Base-by-base conservation (phyloP, 225 moss, liverwort and hornwort species). In the Physcomitrium patens region DNA sequence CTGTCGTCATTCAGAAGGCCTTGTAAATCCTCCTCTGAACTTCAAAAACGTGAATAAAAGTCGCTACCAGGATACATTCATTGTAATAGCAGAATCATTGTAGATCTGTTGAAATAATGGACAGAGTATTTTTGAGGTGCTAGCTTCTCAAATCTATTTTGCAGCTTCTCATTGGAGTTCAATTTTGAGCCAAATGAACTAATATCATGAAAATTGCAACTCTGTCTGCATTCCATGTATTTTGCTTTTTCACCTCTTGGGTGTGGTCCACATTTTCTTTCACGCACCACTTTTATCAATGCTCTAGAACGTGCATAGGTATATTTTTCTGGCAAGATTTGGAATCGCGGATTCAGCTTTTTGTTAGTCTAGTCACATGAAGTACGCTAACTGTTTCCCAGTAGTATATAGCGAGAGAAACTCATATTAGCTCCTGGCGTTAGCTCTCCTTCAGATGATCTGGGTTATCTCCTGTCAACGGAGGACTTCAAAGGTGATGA, bases 1-100 rank as follows among this genome's bases (percentile, higher is more conserved):
- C 91, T 31, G 92, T 95, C 55, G 89, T 95, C 7, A 92, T 92
- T n/a, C 91, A 92, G 73, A 90, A 83, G 59, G 82, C 70, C 49
- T 52, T 81, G 70, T 78, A 66, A 74, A 37, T 37, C 19, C 24
- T 59, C 19, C 23, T 18, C 50, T 58, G 23, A 54, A 47, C 11
- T 73, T 69, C 46, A 23, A 44, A 51, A 60, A 53, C 67, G 54
- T 12, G 45, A 73, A 52, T 19, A 67, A 46, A 55, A 57, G 44
- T 19, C 54, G 15, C 46, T 77, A 63, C 45, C 54, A 63, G 67
- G 61, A 67, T n/a, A 45, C 14, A 43, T 71, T 59, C 28, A 28
- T 72, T 78, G 51, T 67, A 44, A 72, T 60, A 61, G 45, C 26
- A 3, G 11, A 60, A 60, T 48, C 27, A 51, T 37, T 11, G 0